Evolutionary conservation across 768 basidiomycete genomes (phyloP).

Genomic region (Kwoniella mangroviensis): DNA sequence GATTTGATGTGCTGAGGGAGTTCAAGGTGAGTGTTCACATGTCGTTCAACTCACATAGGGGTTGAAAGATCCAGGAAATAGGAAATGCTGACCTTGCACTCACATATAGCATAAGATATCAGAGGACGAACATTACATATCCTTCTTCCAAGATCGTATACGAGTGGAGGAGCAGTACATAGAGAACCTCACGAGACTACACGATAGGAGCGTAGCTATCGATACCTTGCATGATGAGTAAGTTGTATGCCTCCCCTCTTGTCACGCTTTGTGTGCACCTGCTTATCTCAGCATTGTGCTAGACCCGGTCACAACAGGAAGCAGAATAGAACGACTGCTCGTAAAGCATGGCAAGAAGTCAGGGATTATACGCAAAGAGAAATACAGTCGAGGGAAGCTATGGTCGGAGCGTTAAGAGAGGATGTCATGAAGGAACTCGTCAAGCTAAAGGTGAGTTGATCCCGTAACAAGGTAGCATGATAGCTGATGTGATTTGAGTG

Average conservation of each 20-base stretch:
- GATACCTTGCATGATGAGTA: constrained; percentile 72
- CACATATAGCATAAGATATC: constrained; percentile 44
- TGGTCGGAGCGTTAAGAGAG: constrained; percentile 69
- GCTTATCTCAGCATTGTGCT: background rate
- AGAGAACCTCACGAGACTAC: constrained; percentile 73
- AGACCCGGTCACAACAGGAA: constrained; percentile 36
- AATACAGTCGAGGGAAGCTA: constrained; percentile 78
- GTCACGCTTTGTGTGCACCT: background rate
- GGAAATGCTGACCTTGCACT: background rate
- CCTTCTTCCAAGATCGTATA: constrained; percentile 77
- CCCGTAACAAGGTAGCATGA: constrained; percentile 56
- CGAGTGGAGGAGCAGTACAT: constrained; percentile 84
- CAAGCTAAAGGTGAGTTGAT: constrained; percentile 62
- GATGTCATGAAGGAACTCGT: constrained; percentile 77
- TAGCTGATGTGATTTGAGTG: constrained; percentile 6
- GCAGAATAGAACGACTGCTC: constrained; percentile 62
- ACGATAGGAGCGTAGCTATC: constrained; percentile 71
- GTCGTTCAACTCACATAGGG: background rate
- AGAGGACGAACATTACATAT: constrained; percentile 72
- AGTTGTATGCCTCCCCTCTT: constrained; percentile 8
- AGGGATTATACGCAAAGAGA: constrained; percentile 86
- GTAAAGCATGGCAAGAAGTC: constrained; percentile 80
- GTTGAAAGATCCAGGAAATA: background rate
- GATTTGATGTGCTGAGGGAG: constrained; percentile 42
- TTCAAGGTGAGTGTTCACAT: constrained; percentile 41